Evolutionary conservation across 352 stramenopile species (phyloP), one percentile per base, ranked within the genome.

Genomic region (Phytopythium aichiense): DNA sequence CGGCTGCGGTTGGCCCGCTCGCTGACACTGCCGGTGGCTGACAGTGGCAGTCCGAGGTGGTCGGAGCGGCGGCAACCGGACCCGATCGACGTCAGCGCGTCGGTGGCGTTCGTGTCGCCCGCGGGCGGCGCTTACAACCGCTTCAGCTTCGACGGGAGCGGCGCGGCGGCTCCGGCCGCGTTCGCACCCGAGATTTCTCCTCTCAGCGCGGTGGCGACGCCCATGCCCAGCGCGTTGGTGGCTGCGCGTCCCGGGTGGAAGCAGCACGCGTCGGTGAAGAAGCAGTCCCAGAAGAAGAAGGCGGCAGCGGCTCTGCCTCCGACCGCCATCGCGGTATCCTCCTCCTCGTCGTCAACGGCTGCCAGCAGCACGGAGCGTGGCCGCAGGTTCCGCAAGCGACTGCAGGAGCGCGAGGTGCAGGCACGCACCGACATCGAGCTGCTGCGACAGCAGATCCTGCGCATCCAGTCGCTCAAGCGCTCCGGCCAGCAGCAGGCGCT

Each of bases 381-480:
- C 22, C 54, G 54, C 31, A 38, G 25, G 54, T 60, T 60, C 54
- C 54, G 54, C 35, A 35, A 60, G 54, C 25, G 31, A 22, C 54
- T 60, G 54, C 35, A 60, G 38, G 23, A 35, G 37, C 54, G 54
- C 35, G 54, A 60, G 54, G 20, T 60, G 35, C 35, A 60, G 35
- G 54, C 54, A 23, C 38, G 54, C 35, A 40, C 54, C 37, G 54
- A 60, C n/a, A 60, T 60, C 23, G 54, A 60, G 38, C 25, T 40
- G 38, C 37, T 60, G 54, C 54, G 54, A 22, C 37, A 60, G 54
- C 54, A 60, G 23, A 60, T 60, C 54, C 6, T 51, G n/a, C n/a
- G 38, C 12, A 49, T 60, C 31, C 35, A 60, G 38, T 0, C 54
- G 35, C n/a, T 50, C 15, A 28, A 58, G 30, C 30, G 49, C 45